Percentiles rank a stretch among this genome's conserved stretches.
These are phyloP conservation scores for Hippophae tibetana DNA, from an alignment of 306 rosid species.

Conservation along the genomic window DNA sequence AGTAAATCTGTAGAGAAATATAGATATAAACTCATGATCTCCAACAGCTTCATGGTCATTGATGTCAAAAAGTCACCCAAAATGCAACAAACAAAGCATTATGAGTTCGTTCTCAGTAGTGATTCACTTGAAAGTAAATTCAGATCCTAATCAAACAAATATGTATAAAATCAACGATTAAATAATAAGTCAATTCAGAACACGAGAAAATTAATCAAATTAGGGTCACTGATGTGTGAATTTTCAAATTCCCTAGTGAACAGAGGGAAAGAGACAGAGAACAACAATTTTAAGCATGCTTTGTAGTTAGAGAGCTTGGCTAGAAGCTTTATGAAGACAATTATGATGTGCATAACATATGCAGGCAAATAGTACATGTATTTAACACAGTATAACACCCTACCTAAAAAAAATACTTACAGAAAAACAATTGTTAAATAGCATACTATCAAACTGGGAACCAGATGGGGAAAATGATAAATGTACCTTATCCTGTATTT, in stretches of 20 bases:
- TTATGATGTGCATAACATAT: no score
- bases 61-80: not conserved
- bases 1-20: slow-evolving; percentile 48
- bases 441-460: slow-evolving; percentile 1
- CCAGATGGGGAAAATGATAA: slow-evolving; percentile 9
- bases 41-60: not conserved
- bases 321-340: no score
- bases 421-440: not conserved
- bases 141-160: not conserved
- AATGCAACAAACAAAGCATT: not conserved
- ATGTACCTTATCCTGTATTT: slow-evolving; percentile 66
- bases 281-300: no score
- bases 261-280: no score
- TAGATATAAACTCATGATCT: not conserved
- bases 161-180: not conserved
- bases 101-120: not conserved
- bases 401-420: no score
- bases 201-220: not conserved
- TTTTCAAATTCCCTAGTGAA: no score
- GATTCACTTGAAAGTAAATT: not conserved
- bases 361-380: no score
- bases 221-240: not conserved
- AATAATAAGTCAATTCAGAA: not conserved
- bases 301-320: no score
- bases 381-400: no score